These are phyloP conservation scores for Mariannaea elegans DNA, from an alignment of 2,329 filamentous ascomycete genomes.

Conservation along the genomic window DNA sequence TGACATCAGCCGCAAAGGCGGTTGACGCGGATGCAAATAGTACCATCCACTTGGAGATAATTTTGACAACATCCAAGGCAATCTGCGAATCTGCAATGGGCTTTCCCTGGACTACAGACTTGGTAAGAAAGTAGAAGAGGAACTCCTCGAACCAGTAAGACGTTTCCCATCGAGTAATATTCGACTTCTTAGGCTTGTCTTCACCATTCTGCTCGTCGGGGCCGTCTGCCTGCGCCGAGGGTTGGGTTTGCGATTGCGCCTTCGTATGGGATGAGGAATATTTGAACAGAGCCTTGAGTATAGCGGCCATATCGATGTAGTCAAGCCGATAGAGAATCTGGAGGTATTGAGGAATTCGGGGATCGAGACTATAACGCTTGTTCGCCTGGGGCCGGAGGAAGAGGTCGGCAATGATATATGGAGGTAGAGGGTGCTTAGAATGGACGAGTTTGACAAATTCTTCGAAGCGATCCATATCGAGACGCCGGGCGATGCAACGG, in stretches of 20 bases:
- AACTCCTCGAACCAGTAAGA: constrained; percentile 81
- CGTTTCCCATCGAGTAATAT: constrained; percentile 58
- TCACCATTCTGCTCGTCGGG: constrained; percentile 36
- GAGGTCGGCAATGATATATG: constrained; percentile 63
- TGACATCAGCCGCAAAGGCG: constrained; percentile 58
- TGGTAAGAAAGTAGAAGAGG: constrained; percentile 91
- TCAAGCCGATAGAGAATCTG: constrained; percentile 61
- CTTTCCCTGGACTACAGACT: constrained; percentile 73
- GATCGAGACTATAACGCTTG: constrained; percentile 63
- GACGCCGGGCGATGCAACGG: constrained; percentile 59
- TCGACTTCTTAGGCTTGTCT: constrained; percentile 26
- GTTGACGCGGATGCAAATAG: constrained; percentile 62
- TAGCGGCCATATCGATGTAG: constrained; percentile 62
- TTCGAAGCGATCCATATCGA: constrained; percentile 63
- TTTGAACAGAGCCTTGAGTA: constrained; percentile 64
- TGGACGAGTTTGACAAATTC: constrained; percentile 59
- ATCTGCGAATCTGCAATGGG: constrained; percentile 57
- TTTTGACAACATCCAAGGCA: constrained; percentile 59
- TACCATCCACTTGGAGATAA: constrained; percentile 67
- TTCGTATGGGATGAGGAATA: constrained; percentile 62
- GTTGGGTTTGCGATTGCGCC: constrained; percentile 25
- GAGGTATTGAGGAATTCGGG: constrained; percentile 67
- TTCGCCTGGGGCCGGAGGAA: constrained; percentile 63
- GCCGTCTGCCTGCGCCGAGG: constrained; percentile 20
- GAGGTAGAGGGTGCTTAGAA: constrained; percentile 60